These are phyloP conservation scores for Phylloporus sp. DNA, from an alignment of 768 basidiomycete genomes.

Conservation along the genomic window DNA sequence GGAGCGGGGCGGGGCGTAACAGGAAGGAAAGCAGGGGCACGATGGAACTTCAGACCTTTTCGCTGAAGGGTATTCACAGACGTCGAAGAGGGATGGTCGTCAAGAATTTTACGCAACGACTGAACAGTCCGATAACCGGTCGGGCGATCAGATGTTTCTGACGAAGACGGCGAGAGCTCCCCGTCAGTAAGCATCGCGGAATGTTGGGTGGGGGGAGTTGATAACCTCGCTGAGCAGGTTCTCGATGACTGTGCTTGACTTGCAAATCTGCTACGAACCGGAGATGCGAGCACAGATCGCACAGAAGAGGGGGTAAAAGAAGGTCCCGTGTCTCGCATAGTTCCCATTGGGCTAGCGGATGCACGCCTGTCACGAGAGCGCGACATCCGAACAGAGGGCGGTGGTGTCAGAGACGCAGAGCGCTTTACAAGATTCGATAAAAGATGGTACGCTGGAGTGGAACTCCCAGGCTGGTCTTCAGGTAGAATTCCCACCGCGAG, in stretches of 20 bases:
- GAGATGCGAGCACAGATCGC: slow-evolving; percentile 7
- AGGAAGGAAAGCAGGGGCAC: slow-evolving; percentile 31
- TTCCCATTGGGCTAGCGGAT: slow-evolving; percentile 30
- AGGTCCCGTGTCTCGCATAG: slow-evolving; percentile 18
- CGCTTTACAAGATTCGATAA: slow-evolving; percentile 51
- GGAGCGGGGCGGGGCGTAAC: slow-evolving; percentile 47
- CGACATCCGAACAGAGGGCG: slow-evolving; percentile 27
- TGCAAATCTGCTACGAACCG: slow-evolving; percentile 12
- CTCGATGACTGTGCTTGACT: slow-evolving; percentile 7
- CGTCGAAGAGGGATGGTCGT: slow-evolving; percentile 39
- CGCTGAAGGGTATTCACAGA: slow-evolving; percentile 17
- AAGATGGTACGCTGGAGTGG: slow-evolving; percentile 57
- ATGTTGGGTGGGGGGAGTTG: slow-evolving; percentile 23
- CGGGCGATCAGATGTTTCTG: slow-evolving; percentile 47
- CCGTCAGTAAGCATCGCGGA: slow-evolving; percentile 55
- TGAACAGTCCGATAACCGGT: slow-evolving; percentile 58
- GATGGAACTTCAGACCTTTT: slow-evolving; percentile 10
- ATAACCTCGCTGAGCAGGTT: slow-evolving; percentile 28
- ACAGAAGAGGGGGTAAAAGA: slow-evolving; percentile 13
- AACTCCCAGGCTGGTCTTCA: slow-evolving; percentile 36
- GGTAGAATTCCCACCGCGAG: slow-evolving; percentile 22
- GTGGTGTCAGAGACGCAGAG: slow-evolving; percentile 26
- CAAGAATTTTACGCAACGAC: slow-evolving; percentile 66
- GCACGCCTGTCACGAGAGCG: slow-evolving; percentile 31
- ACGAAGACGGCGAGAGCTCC: slow-evolving; percentile 46